These are phyloP conservation scores for Ogataea methanolica DNA, from an alignment of 805 yeast genomes.

Conservation along the genomic window DNA sequence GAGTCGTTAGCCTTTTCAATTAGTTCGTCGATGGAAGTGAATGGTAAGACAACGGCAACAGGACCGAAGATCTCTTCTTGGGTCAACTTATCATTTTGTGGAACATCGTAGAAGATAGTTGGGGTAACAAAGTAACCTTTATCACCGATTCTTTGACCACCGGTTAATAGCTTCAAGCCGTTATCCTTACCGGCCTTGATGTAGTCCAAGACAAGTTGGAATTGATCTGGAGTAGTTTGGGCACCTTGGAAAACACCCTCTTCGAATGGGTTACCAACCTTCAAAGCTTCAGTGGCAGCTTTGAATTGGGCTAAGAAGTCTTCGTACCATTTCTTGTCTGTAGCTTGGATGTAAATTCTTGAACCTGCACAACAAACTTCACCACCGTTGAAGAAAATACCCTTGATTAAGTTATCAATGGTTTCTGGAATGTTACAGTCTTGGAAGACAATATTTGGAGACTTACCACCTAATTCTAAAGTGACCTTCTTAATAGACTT, in stretches of 20 bases:
- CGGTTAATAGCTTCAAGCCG: conserved; percentile 70
- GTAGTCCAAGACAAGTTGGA: conserved; percentile 58
- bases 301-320: conserved; percentile 56
- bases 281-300: conserved; percentile 42
- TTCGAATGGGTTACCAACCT: conserved; percentile 78
- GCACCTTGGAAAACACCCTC: conserved; percentile 69
- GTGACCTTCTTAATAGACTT: conserved; percentile 74
- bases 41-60: conserved; percentile 71
- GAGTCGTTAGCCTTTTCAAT: conserved; percentile 70
- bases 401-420: conserved; percentile 62
- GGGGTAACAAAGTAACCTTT: conserved; percentile 76
- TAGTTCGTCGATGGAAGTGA: conserved; percentile 69
- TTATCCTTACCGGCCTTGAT: conserved; percentile 60
- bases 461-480: conserved; percentile 86
- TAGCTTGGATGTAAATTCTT: conserved; percentile 68
- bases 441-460: conserved; percentile 77
- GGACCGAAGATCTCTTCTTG: conserved; percentile 94
- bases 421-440: conserved; percentile 69
- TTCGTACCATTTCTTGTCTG: conserved; percentile 57
- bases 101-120: conserved; percentile 81
- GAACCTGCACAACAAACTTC: conserved; percentile 94
- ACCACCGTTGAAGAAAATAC: conserved; percentile 86
- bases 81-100: conserved; percentile 67
- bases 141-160: conserved; percentile 72
- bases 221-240: conserved; percentile 64